Evolutionary conservation across 352 stramenopile genomes (phyloP).

Genomic region (Globisporangium ultimum): DNA sequence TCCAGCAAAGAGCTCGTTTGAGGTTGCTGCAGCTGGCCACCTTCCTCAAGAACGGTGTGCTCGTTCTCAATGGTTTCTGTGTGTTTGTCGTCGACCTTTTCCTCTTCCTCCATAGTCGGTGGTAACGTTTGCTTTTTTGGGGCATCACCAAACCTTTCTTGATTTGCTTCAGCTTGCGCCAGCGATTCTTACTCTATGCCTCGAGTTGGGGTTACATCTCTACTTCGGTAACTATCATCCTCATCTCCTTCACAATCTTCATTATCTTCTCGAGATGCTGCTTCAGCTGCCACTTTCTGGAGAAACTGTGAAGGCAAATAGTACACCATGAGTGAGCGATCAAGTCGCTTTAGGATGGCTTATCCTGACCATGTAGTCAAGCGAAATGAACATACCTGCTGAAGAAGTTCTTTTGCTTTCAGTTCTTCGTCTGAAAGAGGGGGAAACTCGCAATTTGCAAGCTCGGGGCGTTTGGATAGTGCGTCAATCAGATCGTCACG

Average conservation of each 20-base stretch:
- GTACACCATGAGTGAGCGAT: too few relatives aligned
- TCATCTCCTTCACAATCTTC: not conserved
- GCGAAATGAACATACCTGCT: conserved; percentile 21
- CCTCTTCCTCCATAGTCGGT: too few relatives aligned
- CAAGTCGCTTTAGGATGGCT: too few relatives aligned
- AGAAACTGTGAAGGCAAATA: conserved; percentile 1
- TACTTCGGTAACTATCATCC: not conserved
- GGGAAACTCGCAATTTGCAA: conserved; percentile 49
- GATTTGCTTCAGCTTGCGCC: not conserved
- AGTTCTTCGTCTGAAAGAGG: conserved; percentile 38
- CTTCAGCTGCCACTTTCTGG: not conserved
- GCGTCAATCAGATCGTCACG: conserved; percentile 23
- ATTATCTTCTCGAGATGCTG: not conserved
- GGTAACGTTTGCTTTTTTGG: too few relatives aligned
- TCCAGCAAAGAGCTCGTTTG: too few relatives aligned
- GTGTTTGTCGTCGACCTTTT: too few relatives aligned
- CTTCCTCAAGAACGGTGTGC: too few relatives aligned
- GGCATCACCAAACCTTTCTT: not conserved
- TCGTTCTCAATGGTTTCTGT: too few relatives aligned
- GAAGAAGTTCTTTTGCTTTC: conserved; percentile 25
- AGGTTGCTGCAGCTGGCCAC: too few relatives aligned
- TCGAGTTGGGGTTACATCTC: not conserved
- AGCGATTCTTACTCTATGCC: not conserved
- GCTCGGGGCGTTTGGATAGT: conserved; percentile 47
- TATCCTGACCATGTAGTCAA: too few relatives aligned